Percentiles rank a stretch among this genome's conserved stretches.
Conservation (phyloP, 179 eudicot species). For the Sideroxylon spinosum region DNA sequence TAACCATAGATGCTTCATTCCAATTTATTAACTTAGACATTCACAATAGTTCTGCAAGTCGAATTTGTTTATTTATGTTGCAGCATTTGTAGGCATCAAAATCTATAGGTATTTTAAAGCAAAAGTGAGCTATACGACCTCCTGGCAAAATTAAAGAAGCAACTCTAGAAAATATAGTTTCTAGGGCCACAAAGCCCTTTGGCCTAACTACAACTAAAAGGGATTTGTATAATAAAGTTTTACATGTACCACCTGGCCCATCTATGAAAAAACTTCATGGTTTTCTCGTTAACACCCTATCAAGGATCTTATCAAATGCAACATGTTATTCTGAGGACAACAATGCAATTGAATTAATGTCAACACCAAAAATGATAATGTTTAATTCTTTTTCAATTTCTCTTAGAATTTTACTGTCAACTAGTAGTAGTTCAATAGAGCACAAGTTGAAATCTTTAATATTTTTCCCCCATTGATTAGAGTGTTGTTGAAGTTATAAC, state of each 20-base stretch:
- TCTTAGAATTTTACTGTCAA: too few relatives aligned
- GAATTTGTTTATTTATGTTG: neutral
- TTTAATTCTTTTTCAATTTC: too few relatives aligned
- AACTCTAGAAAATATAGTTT: neutral
- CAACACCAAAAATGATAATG: neutral
- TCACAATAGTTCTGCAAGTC: neutral
- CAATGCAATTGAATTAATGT: neutral
- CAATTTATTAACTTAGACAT: neutral
- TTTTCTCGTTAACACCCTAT: neutral
- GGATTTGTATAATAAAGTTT: neutral
- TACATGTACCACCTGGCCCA: neutral
- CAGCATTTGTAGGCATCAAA: neutral
- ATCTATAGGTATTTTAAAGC: neutral
- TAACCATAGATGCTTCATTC: neutral
- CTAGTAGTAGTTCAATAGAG: too few relatives aligned
- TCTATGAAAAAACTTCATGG: neutral
- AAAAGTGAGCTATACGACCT: neutral
- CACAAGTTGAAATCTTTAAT: too few relatives aligned
- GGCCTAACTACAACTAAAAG: neutral
- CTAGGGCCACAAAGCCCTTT: neutral
- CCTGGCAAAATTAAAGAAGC: neutral
- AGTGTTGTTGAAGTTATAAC: too few relatives aligned
- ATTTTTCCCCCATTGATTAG: too few relatives aligned
- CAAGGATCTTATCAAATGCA: neutral
- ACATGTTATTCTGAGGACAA: neutral